Evolutionary conservation across 768 basidiomycete genomes (phyloP).

Genomic region (Lactarius vividus): DNA sequence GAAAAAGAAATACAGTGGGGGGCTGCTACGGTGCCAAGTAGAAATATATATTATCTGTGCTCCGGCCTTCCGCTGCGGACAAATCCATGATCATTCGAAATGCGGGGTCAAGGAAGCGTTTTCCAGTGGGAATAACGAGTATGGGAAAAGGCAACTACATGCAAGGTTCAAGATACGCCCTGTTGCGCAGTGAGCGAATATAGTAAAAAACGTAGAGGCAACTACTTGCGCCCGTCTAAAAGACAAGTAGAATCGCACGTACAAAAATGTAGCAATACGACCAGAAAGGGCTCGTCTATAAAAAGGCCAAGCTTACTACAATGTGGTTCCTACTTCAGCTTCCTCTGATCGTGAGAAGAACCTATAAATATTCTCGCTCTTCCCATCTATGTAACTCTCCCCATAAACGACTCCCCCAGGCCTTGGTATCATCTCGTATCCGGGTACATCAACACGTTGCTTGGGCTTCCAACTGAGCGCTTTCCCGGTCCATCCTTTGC

Average conservation of each 20-base stretch:
- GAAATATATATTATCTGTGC: background rate
- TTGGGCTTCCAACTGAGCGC: constrained; percentile 39
- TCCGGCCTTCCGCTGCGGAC: background rate
- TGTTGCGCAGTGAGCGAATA: no score
- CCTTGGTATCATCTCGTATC: background rate
- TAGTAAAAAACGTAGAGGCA: no score
- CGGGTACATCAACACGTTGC: background rate
- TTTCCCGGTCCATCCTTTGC: constrained; percentile 54
- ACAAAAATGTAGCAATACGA: no score
- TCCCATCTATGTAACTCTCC: constrained; percentile 10
- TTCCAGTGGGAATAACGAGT: background rate
- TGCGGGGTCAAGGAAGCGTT: background rate
- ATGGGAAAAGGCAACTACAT: no score
- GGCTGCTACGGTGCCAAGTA: background rate
- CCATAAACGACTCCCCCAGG: background rate
- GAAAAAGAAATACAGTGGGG: background rate
- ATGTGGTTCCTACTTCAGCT: no score
- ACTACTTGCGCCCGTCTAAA: background rate
- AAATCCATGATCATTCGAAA: background rate
- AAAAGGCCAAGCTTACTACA: no score
- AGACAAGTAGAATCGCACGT: background rate
- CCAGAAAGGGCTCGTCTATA: no score
- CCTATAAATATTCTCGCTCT: background rate
- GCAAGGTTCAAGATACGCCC: no score
- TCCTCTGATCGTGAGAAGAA: no score